Conservation (phyloP, 306 rosid species). For the Urtica urens region DNA sequence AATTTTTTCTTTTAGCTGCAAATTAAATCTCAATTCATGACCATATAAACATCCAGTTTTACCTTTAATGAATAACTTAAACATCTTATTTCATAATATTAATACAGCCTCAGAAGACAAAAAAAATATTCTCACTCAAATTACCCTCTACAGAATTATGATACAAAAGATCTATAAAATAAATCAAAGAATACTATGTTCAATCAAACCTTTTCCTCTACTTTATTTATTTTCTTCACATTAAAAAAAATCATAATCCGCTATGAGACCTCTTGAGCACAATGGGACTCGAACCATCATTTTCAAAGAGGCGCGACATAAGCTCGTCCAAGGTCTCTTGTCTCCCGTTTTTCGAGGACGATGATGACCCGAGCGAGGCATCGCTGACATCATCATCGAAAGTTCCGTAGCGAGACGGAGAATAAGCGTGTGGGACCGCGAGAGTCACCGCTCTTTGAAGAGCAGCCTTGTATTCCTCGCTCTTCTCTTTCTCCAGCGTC, state of each 20-base stretch:
- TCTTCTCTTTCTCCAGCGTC: slow-evolving; percentile 49
- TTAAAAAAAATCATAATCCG: too few species aligned
- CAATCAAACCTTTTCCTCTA: not conserved
- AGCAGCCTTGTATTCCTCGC: slow-evolving; percentile 67
- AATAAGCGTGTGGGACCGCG: slow-evolving; percentile 65
- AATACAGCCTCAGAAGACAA: too few species aligned
- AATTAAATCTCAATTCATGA: too few species aligned
- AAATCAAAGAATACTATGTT: slow-evolving; percentile 23
- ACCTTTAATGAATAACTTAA: too few species aligned
- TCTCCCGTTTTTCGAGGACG: slow-evolving; percentile 36
- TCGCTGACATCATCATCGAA: slow-evolving; percentile 34
- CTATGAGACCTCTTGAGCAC: slow-evolving; percentile 28
- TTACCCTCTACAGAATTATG: too few species aligned
- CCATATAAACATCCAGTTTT: too few species aligned
- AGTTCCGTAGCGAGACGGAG: slow-evolving; percentile 67
- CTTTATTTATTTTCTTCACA: not conserved
- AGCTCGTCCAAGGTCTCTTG: slow-evolving; percentile 51
- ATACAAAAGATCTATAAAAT: slow-evolving; percentile 15
- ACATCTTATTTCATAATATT: too few species aligned
- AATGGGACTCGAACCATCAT: slow-evolving; percentile 41
- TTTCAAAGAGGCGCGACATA: slow-evolving; percentile 42
- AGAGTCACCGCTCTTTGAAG: slow-evolving; percentile 75
- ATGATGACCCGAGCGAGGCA: slow-evolving; percentile 29
- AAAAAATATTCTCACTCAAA: too few species aligned
- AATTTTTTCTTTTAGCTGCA: too few species aligned